Percentiles rank a stretch among this genome's conserved stretches.
These are phyloP conservation scores for Xylariales sp. DNA, from an alignment of 2,329 filamentous ascomycete genomes.

Conservation along the genomic window DNA sequence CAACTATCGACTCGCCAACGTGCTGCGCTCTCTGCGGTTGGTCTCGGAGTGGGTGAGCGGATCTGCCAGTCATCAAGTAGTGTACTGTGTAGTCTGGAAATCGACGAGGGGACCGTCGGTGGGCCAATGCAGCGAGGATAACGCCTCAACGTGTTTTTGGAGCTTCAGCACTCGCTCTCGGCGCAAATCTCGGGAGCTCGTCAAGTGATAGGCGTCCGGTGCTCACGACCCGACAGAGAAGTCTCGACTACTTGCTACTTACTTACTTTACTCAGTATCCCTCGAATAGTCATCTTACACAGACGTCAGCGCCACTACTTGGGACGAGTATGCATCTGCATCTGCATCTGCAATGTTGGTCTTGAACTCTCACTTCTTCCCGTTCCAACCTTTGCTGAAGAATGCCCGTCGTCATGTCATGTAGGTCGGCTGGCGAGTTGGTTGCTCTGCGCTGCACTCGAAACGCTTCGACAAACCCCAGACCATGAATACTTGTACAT, in stretches of 20 bases:
- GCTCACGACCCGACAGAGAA: no score
- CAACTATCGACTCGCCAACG: no score
- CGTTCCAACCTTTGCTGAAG: not conserved
- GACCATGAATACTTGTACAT: not conserved
- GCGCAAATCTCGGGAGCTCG: slow-evolving; percentile 1
- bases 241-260: not conserved
- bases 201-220: not conserved
- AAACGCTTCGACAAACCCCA: slow-evolving; percentile 2
- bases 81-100: no score
- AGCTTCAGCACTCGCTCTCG: no score
- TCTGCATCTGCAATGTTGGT: no score
- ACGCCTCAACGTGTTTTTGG: no score
- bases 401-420: not conserved
- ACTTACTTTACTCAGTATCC: not conserved
- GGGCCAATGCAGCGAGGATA: no score
- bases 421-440: not conserved
- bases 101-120: not conserved
- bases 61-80: not conserved
- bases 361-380: not conserved
- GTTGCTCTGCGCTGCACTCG: not conserved
- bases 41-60: no score
- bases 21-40: no score
- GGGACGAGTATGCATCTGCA: no score
- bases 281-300: no score
- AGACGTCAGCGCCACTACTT: no score